Conservation (phyloP, 345 rosid species). For the Moricandia arvensis region DNA sequence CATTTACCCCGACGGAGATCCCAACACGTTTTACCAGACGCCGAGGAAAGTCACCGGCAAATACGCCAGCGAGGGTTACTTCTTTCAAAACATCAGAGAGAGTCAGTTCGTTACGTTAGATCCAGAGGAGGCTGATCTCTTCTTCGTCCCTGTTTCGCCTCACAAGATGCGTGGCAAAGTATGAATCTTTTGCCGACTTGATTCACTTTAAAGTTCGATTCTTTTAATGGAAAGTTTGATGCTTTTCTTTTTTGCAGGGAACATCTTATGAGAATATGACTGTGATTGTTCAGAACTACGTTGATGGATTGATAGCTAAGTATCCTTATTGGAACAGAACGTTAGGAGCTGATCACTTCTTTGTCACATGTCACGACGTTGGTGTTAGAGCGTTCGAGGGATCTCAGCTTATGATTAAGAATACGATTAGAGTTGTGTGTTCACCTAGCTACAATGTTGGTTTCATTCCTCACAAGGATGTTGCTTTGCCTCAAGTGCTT, state of each 20-base stretch:
- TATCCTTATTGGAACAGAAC: slow-evolving; percentile 98
- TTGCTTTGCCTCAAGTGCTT: slow-evolving; percentile 91
- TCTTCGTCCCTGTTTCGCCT: slow-evolving; percentile 90
- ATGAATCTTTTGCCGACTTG: neutral
- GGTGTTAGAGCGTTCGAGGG: slow-evolving; percentile 96
- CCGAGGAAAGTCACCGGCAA: slow-evolving; percentile 94
- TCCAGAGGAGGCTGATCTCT: slow-evolving; percentile 87
- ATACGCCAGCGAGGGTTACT: slow-evolving; percentile 96
- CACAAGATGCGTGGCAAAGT: slow-evolving; percentile 99
- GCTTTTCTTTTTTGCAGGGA: slow-evolving; percentile 51
- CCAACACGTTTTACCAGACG: slow-evolving; percentile 80
- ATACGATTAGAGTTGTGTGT: slow-evolving; percentile 89
- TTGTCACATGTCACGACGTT: slow-evolving; percentile 94
- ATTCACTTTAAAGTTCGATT: neutral
- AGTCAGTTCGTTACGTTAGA: slow-evolving; percentile 67
- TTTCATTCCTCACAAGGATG: slow-evolving; percentile 95
- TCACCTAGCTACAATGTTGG: slow-evolving; percentile 96
- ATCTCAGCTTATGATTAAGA: slow-evolving; percentile 70
- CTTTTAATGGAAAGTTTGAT: neutral
- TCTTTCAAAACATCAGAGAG: slow-evolving; percentile 89
- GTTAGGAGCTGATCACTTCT: slow-evolving; percentile 95
- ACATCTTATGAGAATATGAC: slow-evolving; percentile 96
- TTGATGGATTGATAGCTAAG: slow-evolving; percentile 64
- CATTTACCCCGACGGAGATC: slow-evolving; percentile 94
- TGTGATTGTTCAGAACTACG: slow-evolving; percentile 67